Evolutionary conservation across 768 basidiomycete species (phyloP).

Genomic region (Crepidotus variabilis): DNA sequence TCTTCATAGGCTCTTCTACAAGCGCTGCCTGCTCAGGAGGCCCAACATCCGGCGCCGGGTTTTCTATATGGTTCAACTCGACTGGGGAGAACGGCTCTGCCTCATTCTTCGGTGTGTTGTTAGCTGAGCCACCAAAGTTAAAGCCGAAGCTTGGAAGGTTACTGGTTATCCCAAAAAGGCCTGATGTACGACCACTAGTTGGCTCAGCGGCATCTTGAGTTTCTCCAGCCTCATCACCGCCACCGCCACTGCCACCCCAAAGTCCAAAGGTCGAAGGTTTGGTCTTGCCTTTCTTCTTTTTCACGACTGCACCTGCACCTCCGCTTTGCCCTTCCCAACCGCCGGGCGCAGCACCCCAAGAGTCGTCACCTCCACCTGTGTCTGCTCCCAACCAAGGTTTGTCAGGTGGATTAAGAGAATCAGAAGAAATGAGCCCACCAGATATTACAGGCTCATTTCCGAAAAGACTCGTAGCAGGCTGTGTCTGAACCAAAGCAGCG

Average conservation of each 20-base stretch:
- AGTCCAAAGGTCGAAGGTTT: conserved; percentile 9
- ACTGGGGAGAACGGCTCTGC: background rate
- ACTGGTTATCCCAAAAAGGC: conserved; percentile 3
- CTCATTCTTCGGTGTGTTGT: background rate
- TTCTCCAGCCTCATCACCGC: conserved; percentile 12
- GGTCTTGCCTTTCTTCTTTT: conserved; percentile 21
- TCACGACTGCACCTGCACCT: background rate
- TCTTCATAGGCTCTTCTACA: background rate
- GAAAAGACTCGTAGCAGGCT: conserved; percentile 8
- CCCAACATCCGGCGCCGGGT: background rate
- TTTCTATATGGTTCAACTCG: background rate
- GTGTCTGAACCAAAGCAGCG: conserved; percentile 3
- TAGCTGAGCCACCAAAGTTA: background rate
- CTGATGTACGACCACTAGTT: conserved; percentile 8
- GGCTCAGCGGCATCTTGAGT: conserved; percentile 7
- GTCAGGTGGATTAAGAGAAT: conserved; percentile 19
- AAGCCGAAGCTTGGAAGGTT: conserved; percentile 3
- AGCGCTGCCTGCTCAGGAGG: background rate
- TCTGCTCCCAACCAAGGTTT: conserved; percentile 20
- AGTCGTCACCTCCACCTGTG: conserved; percentile 20
- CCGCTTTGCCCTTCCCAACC: background rate
- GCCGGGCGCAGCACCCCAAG: conserved; percentile 11
- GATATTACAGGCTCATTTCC: conserved; percentile 11
- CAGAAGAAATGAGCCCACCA: conserved; percentile 20
- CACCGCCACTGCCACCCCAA: conserved; percentile 1